Evolutionary conservation across 2,329 filamentous ascomycete species (phyloP), one percentile per base, ranked within the genome.

Genomic region (Claviceps pusilla): DNA sequence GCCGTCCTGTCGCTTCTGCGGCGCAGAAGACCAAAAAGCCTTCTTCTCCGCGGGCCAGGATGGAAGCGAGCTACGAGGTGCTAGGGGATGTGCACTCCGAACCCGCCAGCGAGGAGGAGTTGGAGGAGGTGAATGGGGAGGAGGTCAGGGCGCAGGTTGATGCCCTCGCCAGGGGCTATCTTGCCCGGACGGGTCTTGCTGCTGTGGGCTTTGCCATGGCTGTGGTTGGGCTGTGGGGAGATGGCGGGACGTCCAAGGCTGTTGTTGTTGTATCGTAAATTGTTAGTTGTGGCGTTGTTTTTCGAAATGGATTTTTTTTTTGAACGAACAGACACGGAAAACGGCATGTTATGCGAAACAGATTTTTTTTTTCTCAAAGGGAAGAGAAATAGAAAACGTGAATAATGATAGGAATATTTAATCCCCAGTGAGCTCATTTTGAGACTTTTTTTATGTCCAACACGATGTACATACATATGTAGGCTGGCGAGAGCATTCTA

Each of bases 31-130:
- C 52, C 57, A 62, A 53, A 57, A 65, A 65, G 64, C 61, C 56
- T 50, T 65, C 55, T 16, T 28, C n/a, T 57, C 65, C 59, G 51
- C 63, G 71, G 57, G 63, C 69, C 57, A 74, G 74, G 57, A 78
- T 87, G 73, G 84, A 89, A 66, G 77, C 80, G 48, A 87, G 80
- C 74, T 87, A 86, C 69, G 84, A 88, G 69, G 78, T 86, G 10
- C 71, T 86, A 29, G 74, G 77, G 47, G 75, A 81, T 33, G 68
- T 72, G n/a, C 70, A 71, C 58, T 75, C 72, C 58, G 73, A 78
- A 56, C 66, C 69, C 2, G 68, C 70, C 48, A 76, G 73, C 59
- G 74, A 74, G 63, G 76, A 76, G 68, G 81, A 78, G 60, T 66
- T 64, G 16, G 71, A 73, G 39, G 72, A 73, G 45, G 67, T 80